phyloP scores from a whole-genome alignment of 140 eudicot genomes.

The Ambrosia hybrid region DNA sequence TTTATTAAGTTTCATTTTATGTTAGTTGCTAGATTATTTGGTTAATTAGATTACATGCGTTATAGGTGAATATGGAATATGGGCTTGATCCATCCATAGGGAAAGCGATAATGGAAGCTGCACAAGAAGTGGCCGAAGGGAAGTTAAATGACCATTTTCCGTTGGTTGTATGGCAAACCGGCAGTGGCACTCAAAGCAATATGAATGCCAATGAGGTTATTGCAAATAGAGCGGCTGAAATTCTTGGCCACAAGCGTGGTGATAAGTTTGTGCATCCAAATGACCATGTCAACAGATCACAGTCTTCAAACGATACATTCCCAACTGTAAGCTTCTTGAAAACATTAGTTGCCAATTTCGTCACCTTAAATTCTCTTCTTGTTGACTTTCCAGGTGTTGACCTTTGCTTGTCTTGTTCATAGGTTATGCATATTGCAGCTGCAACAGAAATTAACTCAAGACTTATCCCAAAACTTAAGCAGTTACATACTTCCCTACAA shows the following conservation, averaged over 20 bases:
- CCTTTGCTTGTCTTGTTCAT: conserved; percentile 19
- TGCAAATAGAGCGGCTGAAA: conserved; percentile 98
- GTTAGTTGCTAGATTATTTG: background rate
- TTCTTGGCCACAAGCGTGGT: conserved; percentile 91
- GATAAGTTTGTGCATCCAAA: conserved; percentile 95
- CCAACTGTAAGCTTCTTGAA: conserved; percentile 74
- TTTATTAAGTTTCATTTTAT: background rate
- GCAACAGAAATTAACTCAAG: conserved; percentile 83
- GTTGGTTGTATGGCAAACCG: conserved; percentile 96
- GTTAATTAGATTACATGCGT: conserved; percentile 15
- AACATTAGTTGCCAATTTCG: conserved; percentile 4
- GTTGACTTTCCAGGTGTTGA: conserved; percentile 13
- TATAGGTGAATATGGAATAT: conserved; percentile 93
- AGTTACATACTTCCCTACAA: conserved; percentile 65
- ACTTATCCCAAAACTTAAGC: conserved; percentile 73
- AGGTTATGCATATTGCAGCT: conserved; percentile 99
- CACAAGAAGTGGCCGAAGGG: conserved; percentile 97
- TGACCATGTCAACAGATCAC: conserved; percentile 98
- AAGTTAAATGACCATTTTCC: conserved; percentile 93
- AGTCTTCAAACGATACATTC: conserved; percentile 95
- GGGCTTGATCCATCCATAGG: conserved; percentile 98
- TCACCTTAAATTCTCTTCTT: background rate
- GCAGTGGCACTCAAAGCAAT: conserved; percentile 98
- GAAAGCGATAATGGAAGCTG: conserved; percentile 99
- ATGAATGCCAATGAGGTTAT: conserved; percentile 99